These are phyloP conservation scores for Talaromyces sp. DNA, from an alignment of 2,329 filamentous ascomycete species.

Conservation along the genomic window DNA sequence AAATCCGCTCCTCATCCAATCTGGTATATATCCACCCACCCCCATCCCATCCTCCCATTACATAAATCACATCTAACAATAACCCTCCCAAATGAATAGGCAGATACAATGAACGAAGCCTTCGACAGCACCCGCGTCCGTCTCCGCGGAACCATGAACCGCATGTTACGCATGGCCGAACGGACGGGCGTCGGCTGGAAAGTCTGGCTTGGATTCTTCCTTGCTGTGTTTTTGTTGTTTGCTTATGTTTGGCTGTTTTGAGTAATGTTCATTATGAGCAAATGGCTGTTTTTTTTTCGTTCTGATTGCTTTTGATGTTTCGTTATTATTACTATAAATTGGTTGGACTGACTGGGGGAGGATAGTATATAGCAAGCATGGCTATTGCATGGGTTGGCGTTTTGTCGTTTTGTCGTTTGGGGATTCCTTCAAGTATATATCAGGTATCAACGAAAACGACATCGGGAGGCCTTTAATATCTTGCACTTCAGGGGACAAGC, in stretches of 20 bases:
- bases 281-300: neutral
- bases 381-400: conserved; percentile 12
- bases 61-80: neutral
- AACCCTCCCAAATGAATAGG: neutral
- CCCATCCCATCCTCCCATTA: neutral
- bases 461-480: neutral
- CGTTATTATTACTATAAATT: neutral
- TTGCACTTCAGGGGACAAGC: neutral
- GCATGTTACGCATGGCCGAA: conserved; percentile 95
- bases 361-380: neutral
- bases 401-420: neutral
- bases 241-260: conserved; percentile 89
- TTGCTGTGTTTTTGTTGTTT: conserved; percentile 77
- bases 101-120: conserved; percentile 88
- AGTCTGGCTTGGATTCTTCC: conserved; percentile 88
- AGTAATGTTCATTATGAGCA: conserved; percentile 23
- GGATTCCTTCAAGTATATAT: conserved; percentile 4
- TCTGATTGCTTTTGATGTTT: neutral
- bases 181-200: conserved; percentile 93
- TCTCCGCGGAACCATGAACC: conserved; percentile 88
- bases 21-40: conserved; percentile 6
- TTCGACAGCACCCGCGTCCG: conserved; percentile 83
- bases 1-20: conserved; percentile 19
- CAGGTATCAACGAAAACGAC: neutral
- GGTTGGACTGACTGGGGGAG: neutral